phyloP scores from a whole-genome alignment of 768 basidiomycete species.

The Pulveroboletus ravenelii region DNA sequence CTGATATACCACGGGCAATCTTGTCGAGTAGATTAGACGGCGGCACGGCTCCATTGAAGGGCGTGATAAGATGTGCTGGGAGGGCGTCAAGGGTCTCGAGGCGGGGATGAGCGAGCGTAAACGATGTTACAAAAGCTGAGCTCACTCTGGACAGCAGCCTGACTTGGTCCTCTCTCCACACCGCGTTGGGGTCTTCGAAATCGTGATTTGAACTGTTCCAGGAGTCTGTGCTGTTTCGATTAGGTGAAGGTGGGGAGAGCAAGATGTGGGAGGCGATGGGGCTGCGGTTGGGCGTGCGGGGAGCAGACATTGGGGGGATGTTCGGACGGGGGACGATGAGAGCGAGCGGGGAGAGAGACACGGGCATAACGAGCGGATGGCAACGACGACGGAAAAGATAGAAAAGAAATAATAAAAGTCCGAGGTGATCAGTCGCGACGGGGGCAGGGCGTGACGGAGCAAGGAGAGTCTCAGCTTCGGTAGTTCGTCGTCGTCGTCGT shows the following conservation, averaged over 20 bases:
- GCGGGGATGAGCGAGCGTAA: conserved; percentile 5
- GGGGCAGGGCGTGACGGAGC: not conserved
- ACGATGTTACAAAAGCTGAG: conserved; percentile 2
- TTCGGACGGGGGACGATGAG: conserved; percentile 60
- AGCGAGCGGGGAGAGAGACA: conserved; percentile 50
- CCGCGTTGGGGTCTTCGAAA: conserved; percentile 55
- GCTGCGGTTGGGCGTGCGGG: conserved; percentile 58
- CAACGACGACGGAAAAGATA: conserved; percentile 30
- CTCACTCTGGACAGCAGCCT: conserved; percentile 62
- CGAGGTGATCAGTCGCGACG: conserved; percentile 5
- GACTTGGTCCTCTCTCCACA: conserved; percentile 74
- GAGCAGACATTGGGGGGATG: conserved; percentile 37
- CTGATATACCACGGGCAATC: conserved; percentile 70
- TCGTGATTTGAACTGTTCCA: conserved; percentile 78
- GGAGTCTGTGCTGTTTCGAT: conserved; percentile 71
- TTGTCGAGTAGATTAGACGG: conserved; percentile 85
- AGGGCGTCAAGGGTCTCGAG: conserved; percentile 71
- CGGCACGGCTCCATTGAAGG: conserved; percentile 79
- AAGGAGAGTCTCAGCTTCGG: conserved; percentile 21
- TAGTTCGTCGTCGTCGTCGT: conserved; percentile 8
- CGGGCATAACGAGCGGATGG: conserved; percentile 48
- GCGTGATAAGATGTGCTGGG: conserved; percentile 79
- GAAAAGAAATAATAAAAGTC: conserved; percentile 20
- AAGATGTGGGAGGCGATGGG: conserved; percentile 51
- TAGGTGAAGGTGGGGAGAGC: conserved; percentile 37